These are phyloP conservation scores for Phalaenopsis equestris DNA, from an alignment of 106 monocot genomes.

Conservation along the genomic window DNA sequence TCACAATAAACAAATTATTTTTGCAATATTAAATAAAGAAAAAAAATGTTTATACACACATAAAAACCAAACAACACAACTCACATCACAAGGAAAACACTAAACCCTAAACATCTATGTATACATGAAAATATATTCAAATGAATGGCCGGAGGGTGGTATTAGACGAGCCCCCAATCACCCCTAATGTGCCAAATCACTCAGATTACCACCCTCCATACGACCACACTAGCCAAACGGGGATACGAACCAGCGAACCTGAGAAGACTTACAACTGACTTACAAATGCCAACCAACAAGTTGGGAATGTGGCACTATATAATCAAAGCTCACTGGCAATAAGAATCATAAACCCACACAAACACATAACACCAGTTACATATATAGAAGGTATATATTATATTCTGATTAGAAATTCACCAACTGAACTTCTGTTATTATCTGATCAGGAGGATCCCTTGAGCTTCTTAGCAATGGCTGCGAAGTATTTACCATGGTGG, in stretches of 20 bases:
- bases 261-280: no score
- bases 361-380: not conserved
- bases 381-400: not conserved
- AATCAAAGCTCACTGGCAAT: not conserved
- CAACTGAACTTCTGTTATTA: not conserved
- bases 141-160: no score
- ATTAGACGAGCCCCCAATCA: no score
- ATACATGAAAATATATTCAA: no score
- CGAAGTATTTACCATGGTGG: conserved; percentile 70
- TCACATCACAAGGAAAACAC: not conserved
- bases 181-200: no score
- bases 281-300: no score
- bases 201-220: no score
- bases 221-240: no score
- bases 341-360: not conserved
- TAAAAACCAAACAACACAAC: not conserved
- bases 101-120: not conserved
- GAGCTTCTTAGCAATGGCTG: conserved; percentile 57
- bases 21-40: not conserved
- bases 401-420: no score
- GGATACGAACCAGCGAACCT: no score
- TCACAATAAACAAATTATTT: not conserved
- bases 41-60: not conserved
- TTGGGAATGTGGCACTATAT: no score
- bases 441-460: conserved; percentile 28